Conservation (phyloP, 2,329 filamentous ascomycete genomes). For the Sphaceloma murrayae region DNA sequence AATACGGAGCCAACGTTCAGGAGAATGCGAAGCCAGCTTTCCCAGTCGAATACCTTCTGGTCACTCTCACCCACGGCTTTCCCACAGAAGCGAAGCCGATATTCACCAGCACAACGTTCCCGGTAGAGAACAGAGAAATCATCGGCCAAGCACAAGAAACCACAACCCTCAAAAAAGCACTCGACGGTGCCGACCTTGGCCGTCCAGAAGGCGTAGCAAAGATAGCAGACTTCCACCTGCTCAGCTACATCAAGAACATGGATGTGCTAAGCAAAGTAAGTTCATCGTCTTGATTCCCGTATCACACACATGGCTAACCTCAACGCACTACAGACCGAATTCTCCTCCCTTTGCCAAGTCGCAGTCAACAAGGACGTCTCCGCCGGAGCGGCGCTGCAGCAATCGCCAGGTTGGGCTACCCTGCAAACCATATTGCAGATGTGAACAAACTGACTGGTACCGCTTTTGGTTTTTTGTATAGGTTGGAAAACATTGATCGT, state of each 20-base stretch:
- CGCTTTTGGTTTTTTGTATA: slow-evolving; percentile 20
- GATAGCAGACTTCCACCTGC: slow-evolving; percentile 86
- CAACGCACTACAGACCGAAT: slow-evolving; percentile 61
- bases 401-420: slow-evolving; percentile 87
- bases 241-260: slow-evolving; percentile 77
- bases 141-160: slow-evolving; percentile 81
- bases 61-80: slow-evolving; percentile 94
- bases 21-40: slow-evolving; percentile 96
- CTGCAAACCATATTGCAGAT: slow-evolving; percentile 72
- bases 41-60: slow-evolving; percentile 90
- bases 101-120: slow-evolving; percentile 63
- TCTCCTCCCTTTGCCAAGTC: slow-evolving; percentile 72
- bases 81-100: slow-evolving; percentile 67
- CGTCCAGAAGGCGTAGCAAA: slow-evolving; percentile 55
- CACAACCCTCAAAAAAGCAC: slow-evolving; percentile 53
- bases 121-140: slow-evolving; percentile 82
- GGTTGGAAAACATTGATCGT: slow-evolving; percentile 52
- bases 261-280: slow-evolving; percentile 74
- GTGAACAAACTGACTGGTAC: slow-evolving; percentile 22
- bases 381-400: slow-evolving; percentile 72
- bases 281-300: neutral
- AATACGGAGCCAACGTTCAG: slow-evolving; percentile 92
- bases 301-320: slow-evolving; percentile 10
- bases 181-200: slow-evolving; percentile 50
- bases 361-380: slow-evolving; percentile 71